Conservation (phyloP, 805 yeast genomes). For the Cyberlindnera galapagoensis region DNA sequence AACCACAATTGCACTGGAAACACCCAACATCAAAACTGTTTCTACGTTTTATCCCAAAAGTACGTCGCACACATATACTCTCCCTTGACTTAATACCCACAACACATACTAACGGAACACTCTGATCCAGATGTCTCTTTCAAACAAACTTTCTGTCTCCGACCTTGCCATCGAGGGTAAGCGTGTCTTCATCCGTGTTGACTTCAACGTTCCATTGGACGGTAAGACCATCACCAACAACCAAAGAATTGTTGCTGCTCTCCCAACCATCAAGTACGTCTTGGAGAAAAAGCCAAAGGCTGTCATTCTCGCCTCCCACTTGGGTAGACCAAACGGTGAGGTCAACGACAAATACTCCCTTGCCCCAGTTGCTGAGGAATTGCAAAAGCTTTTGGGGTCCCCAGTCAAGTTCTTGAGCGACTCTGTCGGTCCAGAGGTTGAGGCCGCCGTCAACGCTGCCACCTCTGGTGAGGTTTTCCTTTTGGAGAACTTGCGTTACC, state of each 20-base stretch:
- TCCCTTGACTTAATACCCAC: too few species aligned
- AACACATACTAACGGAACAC: too few species aligned
- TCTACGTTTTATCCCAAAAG: too few species aligned
- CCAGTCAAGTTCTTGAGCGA: conserved; percentile 79
- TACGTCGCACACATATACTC: too few species aligned
- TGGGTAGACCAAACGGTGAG: conserved; percentile 99
- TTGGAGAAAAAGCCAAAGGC: conserved; percentile 87
- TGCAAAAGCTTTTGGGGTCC: conserved; percentile 66
- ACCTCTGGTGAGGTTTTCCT: conserved; percentile 77
- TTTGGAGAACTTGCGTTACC: conserved; percentile 97
- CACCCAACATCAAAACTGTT: too few species aligned
- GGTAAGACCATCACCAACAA: conserved; percentile 97
- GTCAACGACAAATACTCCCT: conserved; percentile 78
- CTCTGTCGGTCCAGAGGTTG: conserved; percentile 90
- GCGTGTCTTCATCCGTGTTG: conserved; percentile 98
- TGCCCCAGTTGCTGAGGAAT: conserved; percentile 89
- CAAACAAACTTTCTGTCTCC: conserved; percentile 87
- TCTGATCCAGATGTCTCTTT: conserved; percentile 92
- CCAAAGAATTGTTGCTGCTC: conserved; percentile 98
- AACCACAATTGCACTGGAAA: too few species aligned
- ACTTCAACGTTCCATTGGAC: conserved; percentile 91
- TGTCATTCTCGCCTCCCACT: conserved; percentile 90
- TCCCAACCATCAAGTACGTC: conserved; percentile 96
- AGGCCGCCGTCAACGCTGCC: conserved; percentile 67
- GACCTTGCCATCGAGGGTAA: conserved; percentile 83